These are phyloP conservation scores for Dothideomycetes sp. DNA, from an alignment of 2,329 filamentous ascomycete species.

Conservation along the genomic window DNA sequence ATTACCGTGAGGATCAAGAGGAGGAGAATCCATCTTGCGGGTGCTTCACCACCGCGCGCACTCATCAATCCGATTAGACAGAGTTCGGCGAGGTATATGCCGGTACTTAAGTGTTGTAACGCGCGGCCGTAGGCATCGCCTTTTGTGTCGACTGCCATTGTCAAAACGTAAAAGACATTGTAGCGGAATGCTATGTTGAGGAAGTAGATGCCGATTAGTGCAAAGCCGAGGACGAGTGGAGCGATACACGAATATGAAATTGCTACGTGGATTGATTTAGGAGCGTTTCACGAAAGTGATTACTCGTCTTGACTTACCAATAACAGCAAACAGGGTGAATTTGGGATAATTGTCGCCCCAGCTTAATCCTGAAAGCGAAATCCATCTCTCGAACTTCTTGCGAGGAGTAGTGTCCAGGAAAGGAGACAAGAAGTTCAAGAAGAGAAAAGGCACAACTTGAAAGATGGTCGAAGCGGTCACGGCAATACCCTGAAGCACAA, in stretches of 20 bases:
- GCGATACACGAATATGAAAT: slow-evolving; percentile 39
- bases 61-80: slow-evolving; percentile 40
- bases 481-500: slow-evolving; percentile 27
- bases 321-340: slow-evolving; percentile 27
- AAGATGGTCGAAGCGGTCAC: slow-evolving; percentile 21
- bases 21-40: slow-evolving; percentile 33
- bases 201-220: slow-evolving; percentile 33
- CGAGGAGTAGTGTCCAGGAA: slow-evolving; percentile 33
- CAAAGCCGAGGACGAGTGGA: slow-evolving; percentile 37
- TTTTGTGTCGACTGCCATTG: slow-evolving; percentile 35
- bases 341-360: slow-evolving; percentile 38
- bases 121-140: slow-evolving; percentile 36
- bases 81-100: slow-evolving; percentile 37
- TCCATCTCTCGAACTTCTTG: slow-evolving; percentile 36
- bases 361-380: slow-evolving; percentile 30
- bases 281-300: background rate
- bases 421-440: slow-evolving; percentile 23
- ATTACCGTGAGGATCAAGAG: slow-evolving; percentile 32
- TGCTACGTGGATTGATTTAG: slow-evolving; percentile 19
- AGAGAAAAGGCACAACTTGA: slow-evolving; percentile 22
- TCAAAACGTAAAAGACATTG: slow-evolving; percentile 40
- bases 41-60: slow-evolving; percentile 31
- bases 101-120: slow-evolving; percentile 35
- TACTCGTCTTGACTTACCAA: slow-evolving; percentile 18
- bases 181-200: slow-evolving; percentile 40